Evolutionary conservation across 345 rosid species (phyloP).

Genomic region (Theobroma cacao): DNA sequence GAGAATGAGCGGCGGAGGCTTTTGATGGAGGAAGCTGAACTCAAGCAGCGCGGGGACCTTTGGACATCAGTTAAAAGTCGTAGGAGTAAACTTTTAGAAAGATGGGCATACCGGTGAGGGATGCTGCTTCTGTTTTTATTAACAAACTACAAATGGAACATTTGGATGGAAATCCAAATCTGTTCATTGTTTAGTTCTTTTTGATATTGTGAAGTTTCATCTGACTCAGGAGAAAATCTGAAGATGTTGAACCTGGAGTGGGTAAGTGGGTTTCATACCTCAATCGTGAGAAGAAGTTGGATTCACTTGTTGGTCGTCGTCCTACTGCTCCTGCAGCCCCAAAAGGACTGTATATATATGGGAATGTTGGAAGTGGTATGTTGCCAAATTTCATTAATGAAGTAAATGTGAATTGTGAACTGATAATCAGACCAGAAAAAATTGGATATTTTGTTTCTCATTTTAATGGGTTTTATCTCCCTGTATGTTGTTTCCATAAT

Average conservation of each 20-base stretch:
- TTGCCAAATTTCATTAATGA: slow-evolving; percentile 17
- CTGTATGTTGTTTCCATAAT: background rate
- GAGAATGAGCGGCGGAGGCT: slow-evolving; percentile 63
- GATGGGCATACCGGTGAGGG: slow-evolving; percentile 62
- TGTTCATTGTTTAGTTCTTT: background rate
- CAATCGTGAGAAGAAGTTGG: slow-evolving; percentile 82
- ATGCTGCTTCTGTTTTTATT: background rate
- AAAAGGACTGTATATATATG: slow-evolving; percentile 85
- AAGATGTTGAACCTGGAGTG: slow-evolving; percentile 75
- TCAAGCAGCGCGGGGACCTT: slow-evolving; percentile 53
- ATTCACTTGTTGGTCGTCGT: slow-evolving; percentile 65
- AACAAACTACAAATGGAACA: background rate
- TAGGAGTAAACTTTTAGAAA: slow-evolving; percentile 48
- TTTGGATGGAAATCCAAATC: background rate
- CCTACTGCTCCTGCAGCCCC: slow-evolving; percentile 82
- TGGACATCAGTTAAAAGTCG: slow-evolving; percentile 58
- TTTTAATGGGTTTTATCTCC: background rate
- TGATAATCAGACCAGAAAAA: background rate
- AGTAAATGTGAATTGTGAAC: background rate
- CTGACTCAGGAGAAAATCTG: slow-evolving; percentile 45
- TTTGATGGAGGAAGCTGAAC: slow-evolving; percentile 77
- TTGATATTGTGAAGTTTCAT: slow-evolving; percentile 1
- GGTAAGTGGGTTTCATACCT: slow-evolving; percentile 97
- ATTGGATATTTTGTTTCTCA: slow-evolving; percentile 4
- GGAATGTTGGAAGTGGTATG: slow-evolving; percentile 93